Conservation (phyloP, 768 basidiomycete genomes). For the Boletus reticuloceps region DNA sequence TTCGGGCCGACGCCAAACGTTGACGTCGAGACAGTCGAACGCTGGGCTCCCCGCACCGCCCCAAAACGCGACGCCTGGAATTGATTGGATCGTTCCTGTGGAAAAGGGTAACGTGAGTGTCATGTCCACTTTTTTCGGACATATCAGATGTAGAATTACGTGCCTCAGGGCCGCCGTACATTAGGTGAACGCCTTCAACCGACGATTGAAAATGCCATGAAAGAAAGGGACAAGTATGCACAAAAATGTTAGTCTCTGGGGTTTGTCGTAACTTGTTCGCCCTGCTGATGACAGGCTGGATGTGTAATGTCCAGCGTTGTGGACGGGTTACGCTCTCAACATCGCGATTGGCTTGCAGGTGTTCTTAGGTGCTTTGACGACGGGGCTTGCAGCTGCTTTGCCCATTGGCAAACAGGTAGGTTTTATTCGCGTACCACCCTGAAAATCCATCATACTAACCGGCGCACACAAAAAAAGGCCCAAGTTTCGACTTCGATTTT, state of each 20-base stretch:
- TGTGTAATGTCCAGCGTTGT: slow-evolving; percentile 28
- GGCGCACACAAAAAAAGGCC: slow-evolving; percentile 28
- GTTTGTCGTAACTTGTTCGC: background rate
- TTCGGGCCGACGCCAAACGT: slow-evolving; percentile 1
- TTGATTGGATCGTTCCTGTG: slow-evolving; percentile 30
- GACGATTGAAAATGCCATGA: slow-evolving; percentile 46
- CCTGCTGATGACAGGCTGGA: slow-evolving; percentile 7
- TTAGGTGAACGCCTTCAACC: slow-evolving; percentile 53
- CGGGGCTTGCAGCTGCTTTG: slow-evolving; percentile 54
- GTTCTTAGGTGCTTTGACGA: slow-evolving; percentile 62
- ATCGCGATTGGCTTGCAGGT: slow-evolving; percentile 63
- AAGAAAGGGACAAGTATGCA: slow-evolving; percentile 47
- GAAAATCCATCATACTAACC: background rate
- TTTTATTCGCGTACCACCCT: background rate
- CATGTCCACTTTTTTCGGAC: background rate
- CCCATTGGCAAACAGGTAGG: slow-evolving; percentile 41
- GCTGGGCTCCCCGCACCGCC: too few relatives aligned
- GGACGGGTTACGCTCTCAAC: slow-evolving; percentile 36
- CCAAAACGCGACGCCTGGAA: background rate
- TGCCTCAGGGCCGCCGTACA: slow-evolving; percentile 31
- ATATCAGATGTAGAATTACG: background rate
- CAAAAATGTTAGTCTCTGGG: slow-evolving; percentile 37
- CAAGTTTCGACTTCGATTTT: slow-evolving; percentile 40
- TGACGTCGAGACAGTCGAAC: background rate
- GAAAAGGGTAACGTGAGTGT: slow-evolving; percentile 20